These are phyloP conservation scores for Themeda triandra DNA, from an alignment of 176 grass and related monocot species.

Conservation along the genomic window DNA sequence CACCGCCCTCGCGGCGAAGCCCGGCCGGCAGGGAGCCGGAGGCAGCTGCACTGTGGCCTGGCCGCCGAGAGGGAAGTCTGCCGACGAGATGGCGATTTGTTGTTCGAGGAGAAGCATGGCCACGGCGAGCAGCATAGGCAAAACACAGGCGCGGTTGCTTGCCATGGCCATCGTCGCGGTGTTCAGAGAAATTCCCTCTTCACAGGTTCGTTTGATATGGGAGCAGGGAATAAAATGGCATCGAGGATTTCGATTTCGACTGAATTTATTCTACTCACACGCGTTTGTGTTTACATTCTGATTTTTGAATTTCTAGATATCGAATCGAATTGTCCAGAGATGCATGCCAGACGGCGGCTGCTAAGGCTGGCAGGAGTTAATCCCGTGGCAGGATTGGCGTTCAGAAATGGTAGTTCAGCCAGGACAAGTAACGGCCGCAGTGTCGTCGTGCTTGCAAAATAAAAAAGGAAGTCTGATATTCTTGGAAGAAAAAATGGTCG, in stretches of 20 bases:
- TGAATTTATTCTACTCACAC: background rate
- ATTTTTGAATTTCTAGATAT: background rate
- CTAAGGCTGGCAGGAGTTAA: slow-evolving; percentile 14
- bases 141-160: background rate
- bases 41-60: slow-evolving; percentile 27
- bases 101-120: background rate
- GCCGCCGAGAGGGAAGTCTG: slow-evolving; percentile 24
- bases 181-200: background rate
- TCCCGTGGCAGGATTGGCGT: background rate
- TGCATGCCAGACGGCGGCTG: background rate
- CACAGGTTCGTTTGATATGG: background rate
- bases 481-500: background rate
- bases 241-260: background rate
- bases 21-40: background rate
- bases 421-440: background rate
- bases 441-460: background rate
- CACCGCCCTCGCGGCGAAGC: background rate
- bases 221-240: background rate
- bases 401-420: slow-evolving; percentile 21
- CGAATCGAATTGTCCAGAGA: background rate
- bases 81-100: slow-evolving; percentile 8
- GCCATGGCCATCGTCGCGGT: background rate
- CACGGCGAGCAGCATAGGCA: background rate
- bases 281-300: background rate
- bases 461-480: background rate